phyloP scores from a whole-genome alignment of 1,284 basidiomycete genomes.

The Ceratobasidium theobromae region DNA sequence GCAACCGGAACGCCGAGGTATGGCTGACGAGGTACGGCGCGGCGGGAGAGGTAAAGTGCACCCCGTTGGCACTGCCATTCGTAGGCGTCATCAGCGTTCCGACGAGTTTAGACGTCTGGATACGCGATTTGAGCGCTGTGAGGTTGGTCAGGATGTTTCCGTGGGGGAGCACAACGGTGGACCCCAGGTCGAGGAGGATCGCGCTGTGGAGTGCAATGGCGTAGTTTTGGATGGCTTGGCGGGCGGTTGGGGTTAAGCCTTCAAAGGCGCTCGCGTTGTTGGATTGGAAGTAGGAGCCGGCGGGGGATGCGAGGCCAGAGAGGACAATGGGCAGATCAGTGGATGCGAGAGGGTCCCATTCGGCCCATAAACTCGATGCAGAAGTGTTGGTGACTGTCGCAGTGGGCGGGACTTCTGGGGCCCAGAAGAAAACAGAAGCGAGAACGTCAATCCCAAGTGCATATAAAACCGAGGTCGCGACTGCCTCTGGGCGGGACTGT shows the following conservation, averaged over 20 bases:
- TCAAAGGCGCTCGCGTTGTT: not conserved
- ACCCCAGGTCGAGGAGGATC: slow-evolving; percentile 19
- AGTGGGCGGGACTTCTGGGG: not conserved
- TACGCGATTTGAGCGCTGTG: slow-evolving; percentile 6
- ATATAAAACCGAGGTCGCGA: slow-evolving; percentile 10
- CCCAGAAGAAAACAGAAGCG: not conserved
- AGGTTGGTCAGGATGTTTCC: slow-evolving; percentile 14
- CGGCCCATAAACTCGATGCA: slow-evolving; percentile 14
- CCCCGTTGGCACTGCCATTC: slow-evolving; percentile 9
- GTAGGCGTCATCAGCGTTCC: not conserved
- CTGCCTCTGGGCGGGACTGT: slow-evolving; percentile 5
- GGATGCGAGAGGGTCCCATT: slow-evolving; percentile 20
- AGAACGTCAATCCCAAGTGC: slow-evolving; percentile 27
- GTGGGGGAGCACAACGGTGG: not conserved
- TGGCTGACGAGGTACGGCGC: slow-evolving; percentile 15
- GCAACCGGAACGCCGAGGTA: not conserved
- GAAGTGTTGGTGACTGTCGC: not conserved
- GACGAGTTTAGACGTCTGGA: slow-evolving; percentile 1
- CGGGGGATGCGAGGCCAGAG: not conserved
- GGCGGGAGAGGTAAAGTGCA: not conserved
- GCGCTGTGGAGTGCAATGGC: slow-evolving; percentile 11
- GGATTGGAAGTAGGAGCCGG: not conserved
- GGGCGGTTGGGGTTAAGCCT: not conserved
- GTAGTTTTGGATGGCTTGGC: slow-evolving; percentile 11
- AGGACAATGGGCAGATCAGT: not conserved